Base-by-base conservation (phyloP, 2,329 filamentous ascomycete species). In the Bipolaris oryzae region DNA sequence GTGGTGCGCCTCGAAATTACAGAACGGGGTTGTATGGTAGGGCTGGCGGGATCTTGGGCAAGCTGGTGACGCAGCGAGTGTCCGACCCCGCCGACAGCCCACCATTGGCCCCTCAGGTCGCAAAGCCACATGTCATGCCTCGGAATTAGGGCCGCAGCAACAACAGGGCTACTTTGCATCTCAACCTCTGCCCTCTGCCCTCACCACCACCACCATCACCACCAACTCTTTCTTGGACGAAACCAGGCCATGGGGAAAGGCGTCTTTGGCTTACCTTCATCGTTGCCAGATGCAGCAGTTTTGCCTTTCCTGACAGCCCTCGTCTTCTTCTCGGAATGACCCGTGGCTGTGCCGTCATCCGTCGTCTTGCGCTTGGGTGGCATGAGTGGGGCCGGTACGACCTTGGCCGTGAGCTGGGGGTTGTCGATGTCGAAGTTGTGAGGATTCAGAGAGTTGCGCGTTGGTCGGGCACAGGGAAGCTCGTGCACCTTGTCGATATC, bases 51-150 rank as follows among this genome's bases (percentile, higher is more conserved):
- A 56, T 35, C 43, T 55, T 58, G 51, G 53, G 50, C 55, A 38
- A 58, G 58, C 48, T 54, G 28, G 62, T 64, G 64, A 61, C 60
- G 64, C 60, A 64, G 60, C 58, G 46, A 46, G 50, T 57, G 53
- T 54, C 57, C 60, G 57, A 64, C 51, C 57, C 54, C 64, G 57
- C 57, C 53, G 47, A 43, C 52, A 56, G 52, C 56, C 55, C 59
- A 61, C 59, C 53, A 62, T 56, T 58, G 59, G 55, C 55, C 56
- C 55, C 57, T 56, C 28, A 42, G 37, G n/a, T 34, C 47, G 35
- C 49, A 37, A 42, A 47, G 28, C 42, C 42, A 44, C 58, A 51
- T 25, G 47, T 31, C 58, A 51, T 25, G 47, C 35, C 31, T 37
- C 59, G 56, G 59, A 55, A 54, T 53, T 54, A 61, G 54, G 53